Percentiles rank a stretch among this genome's conserved stretches.
Evolutionary conservation across 2,329 filamentous ascomycete genomes (phyloP).

Genomic region (Pseudogymnoascus sp.): DNA sequence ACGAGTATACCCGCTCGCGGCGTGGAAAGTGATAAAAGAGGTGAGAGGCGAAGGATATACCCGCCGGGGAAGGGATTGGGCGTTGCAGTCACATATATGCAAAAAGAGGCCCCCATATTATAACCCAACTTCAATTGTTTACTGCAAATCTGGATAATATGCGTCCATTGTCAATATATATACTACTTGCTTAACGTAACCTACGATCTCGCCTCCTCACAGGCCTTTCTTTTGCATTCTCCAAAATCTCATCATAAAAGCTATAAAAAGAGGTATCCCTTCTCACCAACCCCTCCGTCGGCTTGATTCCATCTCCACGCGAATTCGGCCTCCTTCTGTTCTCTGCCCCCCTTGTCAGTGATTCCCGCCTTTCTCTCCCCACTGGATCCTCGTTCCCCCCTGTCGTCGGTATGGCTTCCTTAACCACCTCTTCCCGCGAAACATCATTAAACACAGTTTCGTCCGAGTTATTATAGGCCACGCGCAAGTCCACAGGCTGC

Average conservation of each 20-base stretch:
- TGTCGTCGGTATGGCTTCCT: not conserved
- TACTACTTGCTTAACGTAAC: not conserved
- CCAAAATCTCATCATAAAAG: conserved; percentile 5
- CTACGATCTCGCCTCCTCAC: not conserved
- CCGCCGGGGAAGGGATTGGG: not conserved
- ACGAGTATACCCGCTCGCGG: conserved; percentile 7
- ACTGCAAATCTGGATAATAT: not conserved
- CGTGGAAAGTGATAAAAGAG: not conserved
- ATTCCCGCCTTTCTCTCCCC: not conserved
- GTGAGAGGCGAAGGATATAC: not conserved
- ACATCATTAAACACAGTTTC: not conserved
- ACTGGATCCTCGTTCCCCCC: too few species aligned
- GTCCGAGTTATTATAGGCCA: not conserved
- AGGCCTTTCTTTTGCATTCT: not conserved
- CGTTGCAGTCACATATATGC: not conserved
- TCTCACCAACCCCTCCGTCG: not conserved
- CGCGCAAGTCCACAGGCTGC: not conserved
- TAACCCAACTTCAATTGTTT: not conserved
- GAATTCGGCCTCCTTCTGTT: not conserved
- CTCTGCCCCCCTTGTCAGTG: not conserved
- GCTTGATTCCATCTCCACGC: not conserved
- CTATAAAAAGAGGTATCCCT: not conserved
- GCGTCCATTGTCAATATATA: not conserved
- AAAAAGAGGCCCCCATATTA: not conserved
- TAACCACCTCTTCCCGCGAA: not conserved